These are phyloP conservation scores for Raffaelea arxii DNA, from an alignment of 2,329 filamentous ascomycete genomes.

Conservation along the genomic window DNA sequence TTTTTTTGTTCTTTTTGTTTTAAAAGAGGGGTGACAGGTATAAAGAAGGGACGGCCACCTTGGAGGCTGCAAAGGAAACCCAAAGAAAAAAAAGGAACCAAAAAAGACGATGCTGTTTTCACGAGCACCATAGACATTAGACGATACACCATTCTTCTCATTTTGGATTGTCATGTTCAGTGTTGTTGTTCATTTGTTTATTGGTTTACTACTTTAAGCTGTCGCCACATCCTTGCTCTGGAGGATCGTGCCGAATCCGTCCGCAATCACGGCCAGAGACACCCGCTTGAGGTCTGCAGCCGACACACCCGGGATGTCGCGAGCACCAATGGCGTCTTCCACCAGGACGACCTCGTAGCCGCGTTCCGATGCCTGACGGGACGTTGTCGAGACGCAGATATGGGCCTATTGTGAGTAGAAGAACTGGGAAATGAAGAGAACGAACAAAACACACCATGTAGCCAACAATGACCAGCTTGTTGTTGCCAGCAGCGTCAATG, in stretches of 20 bases:
- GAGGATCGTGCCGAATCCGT: constrained; percentile 55
- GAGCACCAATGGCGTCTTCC: constrained; percentile 53
- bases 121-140: no score
- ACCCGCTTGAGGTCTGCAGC: constrained; percentile 42
- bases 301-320: constrained; percentile 53
- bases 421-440: constrained; percentile 14
- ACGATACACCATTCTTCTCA: background rate
- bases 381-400: constrained; percentile 50
- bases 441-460: constrained; percentile 39
- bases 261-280: constrained; percentile 48
- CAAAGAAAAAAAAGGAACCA: no score
- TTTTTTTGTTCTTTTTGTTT: no score
- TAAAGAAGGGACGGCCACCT: no score
- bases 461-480: constrained; percentile 52
- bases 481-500: constrained; percentile 37
- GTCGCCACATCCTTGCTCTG: constrained; percentile 20
- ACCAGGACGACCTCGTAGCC: constrained; percentile 56
- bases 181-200: background rate
- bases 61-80: no score
- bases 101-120: no score
- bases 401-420: constrained; percentile 37
- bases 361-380: constrained; percentile 47
- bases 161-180: background rate
- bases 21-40: no score
- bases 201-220: no score